phyloP scores from a whole-genome alignment of 2,329 filamentous ascomycete genomes.

The Diaporthe eres region DNA sequence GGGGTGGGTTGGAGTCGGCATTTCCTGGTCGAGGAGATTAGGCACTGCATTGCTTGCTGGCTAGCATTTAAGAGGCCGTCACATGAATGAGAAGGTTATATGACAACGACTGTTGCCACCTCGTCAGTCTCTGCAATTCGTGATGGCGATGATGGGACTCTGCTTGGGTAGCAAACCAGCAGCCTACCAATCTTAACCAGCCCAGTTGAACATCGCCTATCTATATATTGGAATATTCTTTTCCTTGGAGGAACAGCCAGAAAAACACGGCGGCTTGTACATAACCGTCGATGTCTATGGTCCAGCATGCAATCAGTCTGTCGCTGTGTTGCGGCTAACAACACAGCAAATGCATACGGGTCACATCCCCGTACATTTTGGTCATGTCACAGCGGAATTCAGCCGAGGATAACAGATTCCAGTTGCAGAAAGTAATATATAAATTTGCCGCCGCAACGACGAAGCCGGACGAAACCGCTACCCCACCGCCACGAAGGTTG shows the following conservation, averaged over 20 bases:
- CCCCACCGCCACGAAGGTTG: not conserved
- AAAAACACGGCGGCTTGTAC: not conserved
- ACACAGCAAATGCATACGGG: too few species aligned
- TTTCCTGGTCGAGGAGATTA: not conserved
- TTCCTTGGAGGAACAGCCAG: not conserved
- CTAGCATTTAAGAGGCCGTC: slow-evolving; percentile 5
- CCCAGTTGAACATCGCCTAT: not conserved
- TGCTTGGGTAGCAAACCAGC: not conserved
- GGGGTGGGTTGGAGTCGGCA: not conserved
- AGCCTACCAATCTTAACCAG: not conserved
- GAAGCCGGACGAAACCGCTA: slow-evolving; percentile 12
- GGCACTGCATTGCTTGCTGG: slow-evolving; percentile 28
- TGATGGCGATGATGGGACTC: not conserved
- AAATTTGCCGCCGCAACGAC: slow-evolving; percentile 28
- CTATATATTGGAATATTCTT: not conserved
- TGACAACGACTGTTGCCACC: not conserved
- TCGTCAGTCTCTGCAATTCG: not conserved
- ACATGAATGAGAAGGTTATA: not conserved
- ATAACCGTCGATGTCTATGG: not conserved
- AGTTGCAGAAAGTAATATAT: slow-evolving; percentile 24
- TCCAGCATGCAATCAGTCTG: not conserved
- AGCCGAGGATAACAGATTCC: not conserved
- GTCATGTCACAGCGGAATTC: not conserved
- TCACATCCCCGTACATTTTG: too few species aligned
- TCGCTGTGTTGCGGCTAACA: not conserved